Conservation (phyloP, 116 monocot genomes). For the Iris pallida region DNA sequence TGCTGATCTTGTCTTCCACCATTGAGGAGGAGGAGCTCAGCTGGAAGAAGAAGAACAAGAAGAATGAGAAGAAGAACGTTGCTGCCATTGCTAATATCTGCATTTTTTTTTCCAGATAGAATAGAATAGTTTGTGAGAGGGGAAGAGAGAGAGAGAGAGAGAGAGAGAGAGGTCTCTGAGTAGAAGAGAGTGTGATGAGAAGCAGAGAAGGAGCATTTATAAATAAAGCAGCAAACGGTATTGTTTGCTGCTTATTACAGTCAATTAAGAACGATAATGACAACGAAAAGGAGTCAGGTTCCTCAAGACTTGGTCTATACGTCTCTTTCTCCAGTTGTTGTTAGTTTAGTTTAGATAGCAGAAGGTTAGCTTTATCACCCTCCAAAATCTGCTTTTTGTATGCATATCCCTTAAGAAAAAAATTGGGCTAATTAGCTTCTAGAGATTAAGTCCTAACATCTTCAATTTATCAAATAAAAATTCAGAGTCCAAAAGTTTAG, state of each 20-base stretch:
- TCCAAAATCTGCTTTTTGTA: too few species aligned
- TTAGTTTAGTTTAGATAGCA: neutral
- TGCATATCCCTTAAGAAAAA: too few species aligned
- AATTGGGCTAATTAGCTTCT: too few species aligned
- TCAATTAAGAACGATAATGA: neutral
- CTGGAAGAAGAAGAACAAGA: neutral
- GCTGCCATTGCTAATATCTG: slow-evolving; percentile 22
- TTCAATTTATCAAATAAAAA: too few species aligned
- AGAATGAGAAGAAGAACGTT: slow-evolving; percentile 4
- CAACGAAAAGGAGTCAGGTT: neutral
- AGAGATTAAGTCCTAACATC: too few species aligned
- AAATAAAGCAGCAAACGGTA: neutral
- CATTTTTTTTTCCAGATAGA: slow-evolving; percentile 5
- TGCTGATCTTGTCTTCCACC: slow-evolving; percentile 47
- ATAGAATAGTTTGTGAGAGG: neutral
- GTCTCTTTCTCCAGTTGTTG: too few species aligned
- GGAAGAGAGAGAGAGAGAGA: neutral
- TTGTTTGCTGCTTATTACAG: neutral
- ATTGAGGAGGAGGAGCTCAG: slow-evolving; percentile 10
- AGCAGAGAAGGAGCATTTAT: neutral
- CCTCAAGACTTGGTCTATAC: neutral
- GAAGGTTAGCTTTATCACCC: slow-evolving; percentile 30
- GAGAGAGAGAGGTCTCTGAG: neutral
- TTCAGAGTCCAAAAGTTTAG: too few species aligned
- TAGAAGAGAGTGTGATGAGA: slow-evolving; percentile 18